Evolutionary conservation across 495 filamentous ascomycete species (phyloP).

Genomic region (Xylaria grammica): DNA sequence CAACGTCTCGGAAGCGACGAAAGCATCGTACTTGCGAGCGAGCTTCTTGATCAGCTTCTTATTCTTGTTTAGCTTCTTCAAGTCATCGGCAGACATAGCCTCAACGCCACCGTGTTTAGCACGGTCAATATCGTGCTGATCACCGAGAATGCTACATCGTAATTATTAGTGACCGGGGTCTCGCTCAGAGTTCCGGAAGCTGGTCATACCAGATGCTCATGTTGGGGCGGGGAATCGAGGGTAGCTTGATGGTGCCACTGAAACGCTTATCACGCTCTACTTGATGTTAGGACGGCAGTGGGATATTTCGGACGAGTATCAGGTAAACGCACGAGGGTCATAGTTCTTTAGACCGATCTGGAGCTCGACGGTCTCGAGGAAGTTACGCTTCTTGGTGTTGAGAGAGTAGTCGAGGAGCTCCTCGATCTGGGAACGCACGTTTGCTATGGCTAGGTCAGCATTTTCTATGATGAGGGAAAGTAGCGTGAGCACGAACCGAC

Average conservation of each 20-base stretch:
- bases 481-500: conserved; percentile 65
- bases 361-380: conserved; percentile 93
- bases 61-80: conserved; percentile 99
- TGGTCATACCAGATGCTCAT: conserved; percentile 85
- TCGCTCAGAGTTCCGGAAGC: conserved; percentile 22
- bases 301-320: not conserved
- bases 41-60: conserved; percentile 99
- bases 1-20: conserved; percentile 91
- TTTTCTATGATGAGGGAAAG: not conserved
- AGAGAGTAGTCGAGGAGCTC: conserved; percentile 90
- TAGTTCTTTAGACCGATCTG: conserved; percentile 99
- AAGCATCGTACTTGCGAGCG: conserved; percentile 99
- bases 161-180: conserved; percentile 42
- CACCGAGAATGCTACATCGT: conserved; percentile 76
- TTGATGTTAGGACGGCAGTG: not conserved
- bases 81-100: conserved; percentile 95
- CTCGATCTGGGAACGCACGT: conserved; percentile 93
- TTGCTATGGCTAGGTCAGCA: conserved; percentile 64
- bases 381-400: conserved; percentile 99
- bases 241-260: conserved; percentile 96
- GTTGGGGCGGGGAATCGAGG: conserved; percentile 85
- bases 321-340: conserved; percentile 64
- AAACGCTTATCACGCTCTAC: conserved; percentile 99
- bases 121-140: conserved; percentile 99
- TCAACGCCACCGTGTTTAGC: conserved; percentile 97